phyloP scores from a whole-genome alignment of 768 basidiomycete species.

The Amylocystis lapponica region DNA sequence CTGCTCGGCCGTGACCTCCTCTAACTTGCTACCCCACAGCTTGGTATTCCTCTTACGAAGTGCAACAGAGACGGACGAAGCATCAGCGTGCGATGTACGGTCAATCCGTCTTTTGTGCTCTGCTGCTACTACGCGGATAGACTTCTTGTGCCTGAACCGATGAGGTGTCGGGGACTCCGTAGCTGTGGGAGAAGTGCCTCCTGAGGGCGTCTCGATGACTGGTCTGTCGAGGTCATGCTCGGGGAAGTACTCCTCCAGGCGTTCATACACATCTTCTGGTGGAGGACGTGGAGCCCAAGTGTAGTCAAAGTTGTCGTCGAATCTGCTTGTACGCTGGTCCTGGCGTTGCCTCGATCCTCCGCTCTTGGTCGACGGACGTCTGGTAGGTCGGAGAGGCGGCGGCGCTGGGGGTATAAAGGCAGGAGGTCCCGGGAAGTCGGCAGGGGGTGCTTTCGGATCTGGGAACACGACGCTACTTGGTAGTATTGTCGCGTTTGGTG shows the following conservation, averaged over 20 bases:
- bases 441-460: slow-evolving; percentile 10
- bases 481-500: too few species aligned
- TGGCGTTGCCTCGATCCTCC: slow-evolving; percentile 15
- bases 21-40: slow-evolving; percentile 89
- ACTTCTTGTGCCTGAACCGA: slow-evolving; percentile 75
- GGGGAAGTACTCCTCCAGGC: slow-evolving; percentile 93
- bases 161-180: slow-evolving; percentile 43
- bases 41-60: slow-evolving; percentile 86
- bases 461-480: too few species aligned
- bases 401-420: slow-evolving; percentile 17
- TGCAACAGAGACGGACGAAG: slow-evolving; percentile 41
- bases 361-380: neutral
- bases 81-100: slow-evolving; percentile 56
- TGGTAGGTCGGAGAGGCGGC: slow-evolving; percentile 10
- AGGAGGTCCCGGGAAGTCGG: slow-evolving; percentile 13
- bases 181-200: slow-evolving; percentile 71
- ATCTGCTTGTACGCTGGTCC: slow-evolving; percentile 20
- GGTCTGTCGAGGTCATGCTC: slow-evolving; percentile 95
- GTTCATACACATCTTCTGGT: slow-evolving; percentile 89
- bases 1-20: slow-evolving; percentile 84
- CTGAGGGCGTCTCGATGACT: slow-evolving; percentile 81
- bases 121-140: slow-evolving; percentile 87
- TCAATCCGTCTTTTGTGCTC: slow-evolving; percentile 84
- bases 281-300: slow-evolving; percentile 90
- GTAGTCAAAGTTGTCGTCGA: slow-evolving; percentile 43